Evolutionary conservation across 345 rosid species (phyloP).

Genomic region (Eucalyptus erythrocorys): DNA sequence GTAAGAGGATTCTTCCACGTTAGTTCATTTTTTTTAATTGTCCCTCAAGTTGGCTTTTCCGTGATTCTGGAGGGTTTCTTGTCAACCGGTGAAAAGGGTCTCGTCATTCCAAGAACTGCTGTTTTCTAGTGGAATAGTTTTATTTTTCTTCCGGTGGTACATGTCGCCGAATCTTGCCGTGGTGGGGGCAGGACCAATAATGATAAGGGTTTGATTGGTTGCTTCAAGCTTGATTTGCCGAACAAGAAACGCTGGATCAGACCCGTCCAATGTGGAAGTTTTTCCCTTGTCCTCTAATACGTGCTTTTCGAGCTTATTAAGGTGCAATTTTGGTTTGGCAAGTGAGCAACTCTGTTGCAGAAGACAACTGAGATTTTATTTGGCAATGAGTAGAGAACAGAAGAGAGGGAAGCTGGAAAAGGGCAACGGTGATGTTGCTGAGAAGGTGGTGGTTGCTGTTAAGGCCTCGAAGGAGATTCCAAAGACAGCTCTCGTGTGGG

Average conservation of each 20-base stretch:
- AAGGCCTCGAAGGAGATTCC: conserved; percentile 96
- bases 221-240: neutral
- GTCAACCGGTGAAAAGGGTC: conserved; percentile 31
- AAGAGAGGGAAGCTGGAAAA: conserved; percentile 46
- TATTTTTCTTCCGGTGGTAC: conserved; percentile 15
- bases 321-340: neutral
- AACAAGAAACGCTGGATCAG: neutral
- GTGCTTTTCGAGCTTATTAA: neutral
- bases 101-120: conserved; percentile 22
- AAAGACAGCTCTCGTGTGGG: conserved; percentile 90
- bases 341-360: neutral
- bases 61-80: neutral
- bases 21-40: neutral
- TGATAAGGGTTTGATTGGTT: neutral
- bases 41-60: neutral
- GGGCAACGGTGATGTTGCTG: conserved; percentile 38
- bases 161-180: conserved; percentile 1
- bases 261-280: neutral
- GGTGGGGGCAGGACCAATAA: conserved; percentile 33
- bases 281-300: neutral
- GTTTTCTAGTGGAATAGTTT: conserved; percentile 5
- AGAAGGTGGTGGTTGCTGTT: conserved; percentile 88
- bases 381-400: conserved; percentile 49
- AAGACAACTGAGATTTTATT: neutral
- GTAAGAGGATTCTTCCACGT: neutral